These are phyloP conservation scores for Puccinia novopanici DNA, from an alignment of 1,284 basidiomycete species.

Conservation along the genomic window DNA sequence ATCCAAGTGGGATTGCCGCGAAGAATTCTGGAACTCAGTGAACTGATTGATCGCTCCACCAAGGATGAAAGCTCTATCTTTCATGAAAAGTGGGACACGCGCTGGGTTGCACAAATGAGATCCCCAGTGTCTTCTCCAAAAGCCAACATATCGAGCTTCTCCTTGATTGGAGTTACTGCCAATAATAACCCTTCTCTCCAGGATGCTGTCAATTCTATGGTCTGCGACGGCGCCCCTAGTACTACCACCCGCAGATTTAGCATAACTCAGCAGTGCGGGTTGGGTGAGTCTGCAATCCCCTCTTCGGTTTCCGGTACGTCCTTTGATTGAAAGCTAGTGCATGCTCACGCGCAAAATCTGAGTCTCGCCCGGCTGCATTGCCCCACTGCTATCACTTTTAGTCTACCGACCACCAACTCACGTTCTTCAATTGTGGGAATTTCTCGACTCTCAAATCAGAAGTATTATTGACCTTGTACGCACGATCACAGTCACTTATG, in stretches of 20 bases:
- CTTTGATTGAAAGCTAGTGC: background rate
- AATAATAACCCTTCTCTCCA: background rate
- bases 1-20: constrained; percentile 36
- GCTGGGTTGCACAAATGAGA: constrained; percentile 24
- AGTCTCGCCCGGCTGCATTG: background rate
- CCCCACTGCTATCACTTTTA: background rate
- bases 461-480: constrained; percentile 35
- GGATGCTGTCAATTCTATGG: constrained; percentile 15
- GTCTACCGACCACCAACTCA: constrained; percentile 41
- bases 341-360: background rate
- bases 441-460: constrained; percentile 26
- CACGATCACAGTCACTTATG: background rate
- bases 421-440: constrained; percentile 44
- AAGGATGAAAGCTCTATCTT: constrained; percentile 49
- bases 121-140: constrained; percentile 5
- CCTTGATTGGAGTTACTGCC: constrained; percentile 33
- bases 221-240: constrained; percentile 3
- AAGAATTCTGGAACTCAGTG: constrained; percentile 46
- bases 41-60: constrained; percentile 25
- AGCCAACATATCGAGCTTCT: constrained; percentile 28
- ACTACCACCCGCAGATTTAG: constrained; percentile 33
- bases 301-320: constrained; percentile 37
- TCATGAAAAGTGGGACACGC: constrained; percentile 42
- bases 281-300: constrained; percentile 4
- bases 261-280: constrained; percentile 41